These are phyloP conservation scores for Selaginella moellendorffii DNA, from an alignment of 75 land plant species.

Conservation along the genomic window DNA sequence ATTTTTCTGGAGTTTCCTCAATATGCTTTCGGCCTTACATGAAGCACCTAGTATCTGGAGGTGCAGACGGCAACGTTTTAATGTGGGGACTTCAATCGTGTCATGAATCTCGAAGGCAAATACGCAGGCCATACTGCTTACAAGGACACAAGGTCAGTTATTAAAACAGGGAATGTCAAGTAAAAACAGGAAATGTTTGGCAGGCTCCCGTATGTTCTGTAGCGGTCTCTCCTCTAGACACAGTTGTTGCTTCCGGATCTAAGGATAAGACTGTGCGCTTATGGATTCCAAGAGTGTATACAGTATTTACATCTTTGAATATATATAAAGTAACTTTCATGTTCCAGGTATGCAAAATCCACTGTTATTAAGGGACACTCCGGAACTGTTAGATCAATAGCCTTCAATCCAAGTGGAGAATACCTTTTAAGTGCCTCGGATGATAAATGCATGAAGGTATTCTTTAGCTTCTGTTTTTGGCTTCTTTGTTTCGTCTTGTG, in stretches of 20 bases:
- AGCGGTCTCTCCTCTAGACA: slow-evolving; percentile 29
- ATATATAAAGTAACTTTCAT: not conserved
- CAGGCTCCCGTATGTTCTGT: slow-evolving; percentile 29
- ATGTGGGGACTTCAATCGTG: slow-evolving; percentile 23
- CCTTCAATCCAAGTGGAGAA: slow-evolving; percentile 27
- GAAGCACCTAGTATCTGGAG: slow-evolving; percentile 32
- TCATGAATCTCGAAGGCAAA: slow-evolving; percentile 15
- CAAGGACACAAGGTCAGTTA: slow-evolving; percentile 24
- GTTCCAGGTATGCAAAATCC: slow-evolving; percentile 20
- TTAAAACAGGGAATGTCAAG: not conserved
- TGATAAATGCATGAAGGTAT: slow-evolving; percentile 30
- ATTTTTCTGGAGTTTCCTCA: slow-evolving; percentile 12
- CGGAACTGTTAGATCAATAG: slow-evolving; percentile 25
- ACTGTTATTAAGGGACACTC: slow-evolving; percentile 23
- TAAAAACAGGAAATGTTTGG: not conserved
- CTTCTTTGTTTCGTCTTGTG: not conserved
- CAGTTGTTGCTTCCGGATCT: slow-evolving; percentile 31
- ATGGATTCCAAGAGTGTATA: slow-evolving; percentile 33
- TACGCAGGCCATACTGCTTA: slow-evolving; percentile 23
- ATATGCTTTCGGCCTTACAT: slow-evolving; percentile 26
- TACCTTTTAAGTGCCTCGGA: slow-evolving; percentile 23
- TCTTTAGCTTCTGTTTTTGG: not conserved
- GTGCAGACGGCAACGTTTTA: slow-evolving; percentile 19
- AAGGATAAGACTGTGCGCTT: slow-evolving; percentile 34
- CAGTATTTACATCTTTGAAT: not conserved